Conservation (phyloP, 306 rosid species). For the Quercus bicolor region DNA sequence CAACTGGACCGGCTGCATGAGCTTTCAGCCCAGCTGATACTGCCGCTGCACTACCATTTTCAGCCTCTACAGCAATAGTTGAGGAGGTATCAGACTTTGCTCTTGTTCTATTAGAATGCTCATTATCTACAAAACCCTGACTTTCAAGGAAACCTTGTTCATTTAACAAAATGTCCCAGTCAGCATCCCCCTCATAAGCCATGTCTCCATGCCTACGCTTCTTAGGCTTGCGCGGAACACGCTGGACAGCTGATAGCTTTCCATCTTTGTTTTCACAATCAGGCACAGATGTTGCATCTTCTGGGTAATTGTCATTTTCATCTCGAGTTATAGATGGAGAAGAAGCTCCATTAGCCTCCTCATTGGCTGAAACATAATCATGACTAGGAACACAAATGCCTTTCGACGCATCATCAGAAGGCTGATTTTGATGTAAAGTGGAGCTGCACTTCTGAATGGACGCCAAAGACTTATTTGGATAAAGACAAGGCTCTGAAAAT, state of each 20-base stretch:
- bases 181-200: conserved; percentile 99
- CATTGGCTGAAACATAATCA: conserved; percentile 18
- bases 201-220: conserved; percentile 85
- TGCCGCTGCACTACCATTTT: conserved; percentile 74
- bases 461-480: conserved; percentile 25
- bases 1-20: conserved; percentile 76
- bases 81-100: conserved; percentile 51
- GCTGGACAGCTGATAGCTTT: conserved; percentile 50
- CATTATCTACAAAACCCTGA: conserved; percentile 40
- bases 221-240: conserved; percentile 52
- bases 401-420: conserved; percentile 21
- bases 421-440: conserved; percentile 31
- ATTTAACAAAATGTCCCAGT: conserved; percentile 72
- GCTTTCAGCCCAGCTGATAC: conserved; percentile 94
- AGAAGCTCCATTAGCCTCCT: conserved; percentile 39
- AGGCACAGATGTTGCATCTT: conserved; percentile 48
- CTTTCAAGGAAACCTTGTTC: conserved; percentile 47
- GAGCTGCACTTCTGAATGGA: conserved; percentile 38
- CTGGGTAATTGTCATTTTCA: conserved; percentile 56
- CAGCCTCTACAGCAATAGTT: conserved; percentile 56
- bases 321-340: conserved; percentile 46
- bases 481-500: conserved; percentile 17
- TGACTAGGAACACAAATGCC: conserved; percentile 17
- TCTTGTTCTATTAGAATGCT: conserved; percentile 46
- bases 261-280: conserved; percentile 43